phyloP scores from a whole-genome alignment of 2,329 filamentous ascomycete species.

The Exophiala sp. region DNA sequence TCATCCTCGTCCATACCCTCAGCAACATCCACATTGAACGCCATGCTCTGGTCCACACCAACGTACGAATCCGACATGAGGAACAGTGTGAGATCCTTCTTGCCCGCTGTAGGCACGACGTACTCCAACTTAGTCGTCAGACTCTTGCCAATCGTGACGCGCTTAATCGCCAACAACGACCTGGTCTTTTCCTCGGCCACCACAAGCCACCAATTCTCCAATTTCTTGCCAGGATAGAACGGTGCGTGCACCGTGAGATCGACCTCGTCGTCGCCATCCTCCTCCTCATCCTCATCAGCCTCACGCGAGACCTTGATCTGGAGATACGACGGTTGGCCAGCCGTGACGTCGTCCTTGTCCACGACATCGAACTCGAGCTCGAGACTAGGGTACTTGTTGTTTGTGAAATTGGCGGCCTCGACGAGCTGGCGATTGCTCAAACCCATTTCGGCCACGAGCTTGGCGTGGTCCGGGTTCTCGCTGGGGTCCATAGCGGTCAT shows the following conservation, averaged over 20 bases:
- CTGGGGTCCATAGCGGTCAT: conserved; percentile 98
- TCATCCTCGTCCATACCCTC: conserved; percentile 96
- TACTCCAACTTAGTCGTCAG: conserved; percentile 81
- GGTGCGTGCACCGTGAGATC: conserved; percentile 88
- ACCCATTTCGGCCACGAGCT: conserved; percentile 69
- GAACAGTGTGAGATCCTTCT: conserved; percentile 85
- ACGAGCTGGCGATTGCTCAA: conserved; percentile 77
- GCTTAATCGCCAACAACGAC: conserved; percentile 86
- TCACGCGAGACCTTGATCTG: conserved; percentile 75
- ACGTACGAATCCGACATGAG: conserved; percentile 97
- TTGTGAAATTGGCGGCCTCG: conserved; percentile 91
- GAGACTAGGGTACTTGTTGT: conserved; percentile 92
- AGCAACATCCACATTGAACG: conserved; percentile 77
- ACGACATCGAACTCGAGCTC: conserved; percentile 85
- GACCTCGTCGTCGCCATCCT: conserved; percentile 47
- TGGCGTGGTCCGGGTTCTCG: conserved; percentile 77
- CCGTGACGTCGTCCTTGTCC: conserved; percentile 73
- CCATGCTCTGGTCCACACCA: conserved; percentile 92
- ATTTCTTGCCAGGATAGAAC: conserved; percentile 87
- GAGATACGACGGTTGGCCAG: conserved; percentile 77
- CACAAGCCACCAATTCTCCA: conserved; percentile 98
- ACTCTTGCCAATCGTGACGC: conserved; percentile 74
- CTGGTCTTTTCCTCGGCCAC: conserved; percentile 89
- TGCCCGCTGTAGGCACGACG: conserved; percentile 76
- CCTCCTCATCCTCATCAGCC: conserved; percentile 38